These are phyloP conservation scores for Tilletia horrida DNA, from an alignment of 1,284 basidiomycete genomes.

Conservation along the genomic window DNA sequence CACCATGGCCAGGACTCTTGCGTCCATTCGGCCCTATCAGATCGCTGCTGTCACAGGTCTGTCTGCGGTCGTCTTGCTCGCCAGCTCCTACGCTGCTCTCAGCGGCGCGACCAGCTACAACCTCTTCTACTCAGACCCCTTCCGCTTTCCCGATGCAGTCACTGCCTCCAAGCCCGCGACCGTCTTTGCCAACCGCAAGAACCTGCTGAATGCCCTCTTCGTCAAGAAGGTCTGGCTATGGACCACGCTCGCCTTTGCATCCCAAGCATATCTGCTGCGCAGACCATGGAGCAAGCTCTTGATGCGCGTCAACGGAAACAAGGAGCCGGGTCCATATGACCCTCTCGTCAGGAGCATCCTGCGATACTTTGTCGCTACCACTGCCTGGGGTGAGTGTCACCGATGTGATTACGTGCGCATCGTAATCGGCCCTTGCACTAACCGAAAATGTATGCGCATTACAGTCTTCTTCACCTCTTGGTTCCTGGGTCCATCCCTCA, in stretches of 20 bases:
- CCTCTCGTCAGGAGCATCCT: constrained; percentile 50
- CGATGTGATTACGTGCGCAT: no score
- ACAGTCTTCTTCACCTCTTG: constrained; percentile 63
- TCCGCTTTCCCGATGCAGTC: constrained; percentile 33
- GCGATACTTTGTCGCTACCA: constrained; percentile 67
- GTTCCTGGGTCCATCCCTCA: constrained; percentile 85
- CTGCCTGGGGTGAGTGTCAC: constrained; percentile 67
- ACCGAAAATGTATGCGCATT: not conserved
- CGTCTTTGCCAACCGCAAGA: constrained; percentile 73
- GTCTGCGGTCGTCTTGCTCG: constrained; percentile 59
- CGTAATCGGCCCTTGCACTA: not conserved
- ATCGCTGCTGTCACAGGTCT: constrained; percentile 43
- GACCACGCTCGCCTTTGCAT: constrained; percentile 60
- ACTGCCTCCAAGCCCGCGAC: constrained; percentile 27
- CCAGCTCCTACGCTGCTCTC: constrained; percentile 63
- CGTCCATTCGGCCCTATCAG: constrained; percentile 26
- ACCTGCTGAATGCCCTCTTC: constrained; percentile 77
- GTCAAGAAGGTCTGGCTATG: constrained; percentile 90
- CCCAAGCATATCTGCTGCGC: constrained; percentile 24
- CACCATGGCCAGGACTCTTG: no score
- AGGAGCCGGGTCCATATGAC: not conserved
- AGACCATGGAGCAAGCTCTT: constrained; percentile 18
- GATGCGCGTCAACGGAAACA: constrained; percentile 12
- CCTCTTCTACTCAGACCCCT: constrained; percentile 60
- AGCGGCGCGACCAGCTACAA: constrained; percentile 58